phyloP scores from a whole-genome alignment of 371 early-diverging fungal species.

The Coemansia sp. region DNA sequence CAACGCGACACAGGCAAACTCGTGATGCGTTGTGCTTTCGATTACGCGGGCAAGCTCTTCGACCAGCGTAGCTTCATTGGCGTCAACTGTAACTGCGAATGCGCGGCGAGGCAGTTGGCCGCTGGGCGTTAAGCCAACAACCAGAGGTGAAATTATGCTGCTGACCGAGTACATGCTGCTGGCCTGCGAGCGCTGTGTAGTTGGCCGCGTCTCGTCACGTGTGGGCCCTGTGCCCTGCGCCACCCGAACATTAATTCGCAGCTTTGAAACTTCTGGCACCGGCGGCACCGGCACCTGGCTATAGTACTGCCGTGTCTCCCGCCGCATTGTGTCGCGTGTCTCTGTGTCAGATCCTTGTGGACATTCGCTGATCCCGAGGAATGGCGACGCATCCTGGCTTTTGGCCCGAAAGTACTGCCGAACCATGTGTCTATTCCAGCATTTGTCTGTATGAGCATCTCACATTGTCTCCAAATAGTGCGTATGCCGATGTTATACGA shows the following conservation, averaged over 20 bases:
- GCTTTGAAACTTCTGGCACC: not conserved
- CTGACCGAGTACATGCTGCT: constrained; percentile 2
- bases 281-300: constrained; percentile 10
- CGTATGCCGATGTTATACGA: too few relatives aligned
- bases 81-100: not conserved
- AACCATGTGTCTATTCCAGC: not conserved
- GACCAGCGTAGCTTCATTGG: constrained; percentile 6
- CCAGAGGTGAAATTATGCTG: constrained; percentile 9
- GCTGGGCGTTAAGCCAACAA: not conserved
- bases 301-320: constrained; percentile 6
- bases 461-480: too few relatives aligned
- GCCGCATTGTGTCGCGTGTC: constrained; percentile 3
- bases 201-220: not conserved
- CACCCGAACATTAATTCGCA: constrained; percentile 8
- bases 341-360: not conserved
- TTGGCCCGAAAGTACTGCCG: constrained; percentile 4
- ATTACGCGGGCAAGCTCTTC: constrained; percentile 41
- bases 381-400: constrained; percentile 12
- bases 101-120: not conserved
- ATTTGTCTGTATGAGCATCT: too few relatives aligned
- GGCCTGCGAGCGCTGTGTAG: constrained; percentile 12
- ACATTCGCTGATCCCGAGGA: constrained; percentile 16
- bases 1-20: constrained; percentile 24
- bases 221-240: not conserved
- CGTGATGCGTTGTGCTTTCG: constrained; percentile 19